Evolutionary conservation across 306 rosid species (phyloP), one percentile per base, ranked within the genome.

Genomic region (Rubus parviflorus): DNA sequence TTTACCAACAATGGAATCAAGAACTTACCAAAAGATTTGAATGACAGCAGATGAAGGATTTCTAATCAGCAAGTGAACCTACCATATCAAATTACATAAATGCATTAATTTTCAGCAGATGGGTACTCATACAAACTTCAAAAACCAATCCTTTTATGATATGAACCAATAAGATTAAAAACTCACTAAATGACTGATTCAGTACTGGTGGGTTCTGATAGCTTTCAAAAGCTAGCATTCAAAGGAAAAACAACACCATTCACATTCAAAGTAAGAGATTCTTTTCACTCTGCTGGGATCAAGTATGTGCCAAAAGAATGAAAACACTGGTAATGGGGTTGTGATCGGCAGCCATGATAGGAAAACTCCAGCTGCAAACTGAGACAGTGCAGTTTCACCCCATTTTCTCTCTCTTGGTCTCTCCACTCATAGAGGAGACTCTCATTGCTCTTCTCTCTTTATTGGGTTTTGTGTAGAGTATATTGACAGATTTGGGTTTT

Each of bases 291-390:
- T 73, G 67, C 23, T 43, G 53, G 80, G 73, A 88, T 84, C 90
- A 86, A 68, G 74, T 62, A 79, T 57, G 57, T 35, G 57, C 73
- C 77, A 38, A 67, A 74, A 82, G 81, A 63, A 85, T 19, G 19
- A 70, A 72, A 79, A 87, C 22, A 47, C 77, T 65, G 43, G 84
- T 43, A 77, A 85, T 56, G 88, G 80, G 80, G 77, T 85, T 62
- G 75, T 80, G 77, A 22, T 60, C 70, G 63, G 86, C 78, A 74
- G 86, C 85, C 60, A 73, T 46, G 83, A 74, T 71, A 72, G 71
- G 23, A 68, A 62, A 78, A 81, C 66, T 66, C 71, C 86, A 85
- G 77, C 82, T 64, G 87, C 87, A 86, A 58, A 49, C 47, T 38
- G 70, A 38, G 25, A 64, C 75, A 65, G 38, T 62, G 49, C 83